Base-by-base conservation (phyloP, 2,329 filamentous ascomycete species). In the Aspergillus terreus region DNA sequence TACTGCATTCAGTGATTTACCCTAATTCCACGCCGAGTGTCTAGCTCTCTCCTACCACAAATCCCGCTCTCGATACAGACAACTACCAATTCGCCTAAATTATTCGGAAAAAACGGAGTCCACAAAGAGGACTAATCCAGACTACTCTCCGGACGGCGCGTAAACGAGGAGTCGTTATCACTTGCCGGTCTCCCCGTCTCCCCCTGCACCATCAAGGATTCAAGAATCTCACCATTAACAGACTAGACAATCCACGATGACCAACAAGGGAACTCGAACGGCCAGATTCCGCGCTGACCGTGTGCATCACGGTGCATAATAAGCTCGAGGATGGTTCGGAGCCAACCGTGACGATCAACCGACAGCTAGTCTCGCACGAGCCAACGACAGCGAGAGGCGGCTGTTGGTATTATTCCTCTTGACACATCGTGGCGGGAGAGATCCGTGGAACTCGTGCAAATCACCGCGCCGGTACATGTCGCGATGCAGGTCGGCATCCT, bases 341-440 rank as follows among this genome's bases (percentile, higher is more conserved):
- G 50, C 55, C 54, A 54, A 55, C 55, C 53, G 58, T 53, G 59
- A 58, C 55, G 60, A 63, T 63, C 61, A 57, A 59, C 57, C 61
- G 50, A 50, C 44, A 53, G 55, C 47, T 57, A 55, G 52, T 52
- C 48, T 12, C 30, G 15, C 23, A 27, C 33, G 33, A 48, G 33
- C 52, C 45, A 54, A 54, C 49, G 33, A 44, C 32, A 23, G 32
- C 25, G 27, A 15, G 4, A 25, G 10, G 17, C 17, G 15, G 15
- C 27, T 48, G 51, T 53, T 51, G 49, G 43, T 45, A 21, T 33
- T 45, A 50, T 55, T 48, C 47, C 36, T 47, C 25, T 19, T 14
- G 4, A 11, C 3, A 23, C 27, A 33, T 38, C 15, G 7, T 11
- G 14, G 15, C 40, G 15, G 19, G 40, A 17, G 40, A 17, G 40